phyloP scores from a whole-genome alignment of 2,329 filamentous ascomycete genomes.

The Bipolaris cookei region DNA sequence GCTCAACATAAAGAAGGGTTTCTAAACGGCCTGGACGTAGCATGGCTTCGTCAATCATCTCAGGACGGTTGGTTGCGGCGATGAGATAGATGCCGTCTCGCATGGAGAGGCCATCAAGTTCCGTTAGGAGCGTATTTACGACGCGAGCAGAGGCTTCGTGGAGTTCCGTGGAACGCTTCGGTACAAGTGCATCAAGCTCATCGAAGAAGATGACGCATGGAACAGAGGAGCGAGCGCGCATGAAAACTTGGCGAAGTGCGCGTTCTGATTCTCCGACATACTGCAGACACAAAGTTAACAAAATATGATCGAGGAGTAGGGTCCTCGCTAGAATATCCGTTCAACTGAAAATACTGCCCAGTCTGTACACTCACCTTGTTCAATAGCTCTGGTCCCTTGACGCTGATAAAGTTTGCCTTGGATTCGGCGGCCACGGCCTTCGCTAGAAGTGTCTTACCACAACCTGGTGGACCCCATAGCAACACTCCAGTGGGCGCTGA shows the following conservation, averaged over 20 bases:
- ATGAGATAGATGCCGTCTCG: slow-evolving; percentile 91
- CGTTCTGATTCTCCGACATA: slow-evolving; percentile 97
- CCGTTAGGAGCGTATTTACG: slow-evolving; percentile 92
- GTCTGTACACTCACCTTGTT: slow-evolving; percentile 68
- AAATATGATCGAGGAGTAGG: not conserved
- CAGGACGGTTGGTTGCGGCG: slow-evolving; percentile 90
- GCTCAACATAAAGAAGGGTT: slow-evolving; percentile 85
- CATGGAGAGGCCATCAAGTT: slow-evolving; percentile 83
- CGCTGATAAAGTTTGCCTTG: slow-evolving; percentile 96
- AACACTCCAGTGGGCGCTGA: slow-evolving; percentile 83
- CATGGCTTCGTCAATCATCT: slow-evolving; percentile 97
- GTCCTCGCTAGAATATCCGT: not conserved
- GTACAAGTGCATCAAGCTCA: slow-evolving; percentile 91
- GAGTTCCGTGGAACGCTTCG: slow-evolving; percentile 75
- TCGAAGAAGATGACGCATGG: slow-evolving; percentile 99
- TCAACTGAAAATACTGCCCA: not conserved
- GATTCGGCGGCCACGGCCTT: slow-evolving; percentile 96
- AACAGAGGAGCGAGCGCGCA: slow-evolving; percentile 80
- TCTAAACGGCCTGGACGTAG: slow-evolving; percentile 88
- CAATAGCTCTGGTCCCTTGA: slow-evolving; percentile 93
- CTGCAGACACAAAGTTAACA: slow-evolving; percentile 29
- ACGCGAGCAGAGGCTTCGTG: slow-evolving; percentile 86
- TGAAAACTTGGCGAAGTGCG: slow-evolving; percentile 89
- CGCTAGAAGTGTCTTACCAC: slow-evolving; percentile 93
- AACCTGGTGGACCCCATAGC: slow-evolving; percentile 95